These are phyloP conservation scores for Salix viminalis DNA, from an alignment of 345 rosid genomes.

Conservation along the genomic window DNA sequence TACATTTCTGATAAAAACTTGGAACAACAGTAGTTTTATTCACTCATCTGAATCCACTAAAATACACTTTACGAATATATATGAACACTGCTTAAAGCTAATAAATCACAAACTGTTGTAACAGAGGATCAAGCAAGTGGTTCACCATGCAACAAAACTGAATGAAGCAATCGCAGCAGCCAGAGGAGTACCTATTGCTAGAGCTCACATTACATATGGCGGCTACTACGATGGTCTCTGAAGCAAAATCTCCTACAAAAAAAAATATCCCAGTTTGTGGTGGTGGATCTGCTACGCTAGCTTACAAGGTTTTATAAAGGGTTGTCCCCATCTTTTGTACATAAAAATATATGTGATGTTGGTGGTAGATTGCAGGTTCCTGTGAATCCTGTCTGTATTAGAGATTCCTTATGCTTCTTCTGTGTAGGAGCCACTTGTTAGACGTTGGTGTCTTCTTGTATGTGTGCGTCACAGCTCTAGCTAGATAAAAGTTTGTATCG, in stretches of 20 bases:
- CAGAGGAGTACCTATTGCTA: constrained; percentile 61
- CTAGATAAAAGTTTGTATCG: background rate
- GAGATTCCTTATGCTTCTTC: constrained; percentile 4
- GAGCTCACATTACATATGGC: constrained; percentile 74
- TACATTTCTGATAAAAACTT: no score
- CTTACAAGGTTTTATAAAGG: constrained; percentile 5
- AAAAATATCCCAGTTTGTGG: background rate
- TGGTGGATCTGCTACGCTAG: background rate
- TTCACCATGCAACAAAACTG: constrained; percentile 52
- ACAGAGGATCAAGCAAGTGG: constrained; percentile 74
- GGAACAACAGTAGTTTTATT: no score
- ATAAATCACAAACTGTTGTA: background rate
- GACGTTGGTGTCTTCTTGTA: background rate
- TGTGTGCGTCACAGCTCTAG: background rate
- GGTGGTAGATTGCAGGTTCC: constrained; percentile 11
- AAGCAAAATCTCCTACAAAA: constrained; percentile 1
- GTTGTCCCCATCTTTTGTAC: constrained; percentile 10
- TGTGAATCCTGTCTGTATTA: constrained; percentile 15
- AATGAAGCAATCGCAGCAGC: constrained; percentile 65
- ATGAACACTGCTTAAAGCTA: background rate
- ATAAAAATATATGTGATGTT: background rate
- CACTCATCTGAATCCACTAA: no score
- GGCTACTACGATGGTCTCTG: constrained; percentile 62
- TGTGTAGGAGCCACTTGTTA: background rate
- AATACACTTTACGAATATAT: no score